These are phyloP conservation scores for Picochlorum sp. DNA, from an alignment of 139 green algal species.

Conservation along the genomic window DNA sequence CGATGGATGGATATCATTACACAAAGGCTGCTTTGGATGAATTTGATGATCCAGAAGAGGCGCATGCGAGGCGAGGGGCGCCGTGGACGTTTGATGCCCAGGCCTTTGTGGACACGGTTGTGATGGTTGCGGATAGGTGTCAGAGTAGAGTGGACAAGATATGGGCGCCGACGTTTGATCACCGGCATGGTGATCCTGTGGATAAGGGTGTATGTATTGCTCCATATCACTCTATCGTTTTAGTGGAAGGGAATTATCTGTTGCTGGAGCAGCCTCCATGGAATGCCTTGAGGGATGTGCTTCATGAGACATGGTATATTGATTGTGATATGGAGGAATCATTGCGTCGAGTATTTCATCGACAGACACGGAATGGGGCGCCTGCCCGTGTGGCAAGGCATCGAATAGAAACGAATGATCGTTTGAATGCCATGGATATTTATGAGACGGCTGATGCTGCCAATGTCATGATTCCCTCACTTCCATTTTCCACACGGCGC, in stretches of 20 bases:
- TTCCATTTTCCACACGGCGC: not conserved
- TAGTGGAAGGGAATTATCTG: conserved; percentile 87
- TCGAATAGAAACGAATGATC: conserved; percentile 62
- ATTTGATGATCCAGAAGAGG: conserved; percentile 57
- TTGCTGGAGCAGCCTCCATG: conserved; percentile 55
- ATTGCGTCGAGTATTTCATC: conserved; percentile 48
- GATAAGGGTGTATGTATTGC: conserved; percentile 44
- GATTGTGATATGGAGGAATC: conserved; percentile 49
- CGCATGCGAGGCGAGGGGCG: conserved; percentile 53
- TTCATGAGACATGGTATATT: conserved; percentile 71
- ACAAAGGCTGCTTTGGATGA: conserved; percentile 66
- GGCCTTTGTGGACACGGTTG: conserved; percentile 46
- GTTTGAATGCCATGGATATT: conserved; percentile 61
- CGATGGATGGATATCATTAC: conserved; percentile 83
- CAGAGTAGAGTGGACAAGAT: not conserved
- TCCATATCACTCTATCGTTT: conserved; percentile 37
- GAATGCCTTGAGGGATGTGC: conserved; percentile 30
- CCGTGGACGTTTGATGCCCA: conserved; percentile 78
- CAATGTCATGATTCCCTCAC: conserved; percentile 13
- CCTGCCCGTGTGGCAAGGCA: conserved; percentile 27
- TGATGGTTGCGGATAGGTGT: conserved; percentile 7
- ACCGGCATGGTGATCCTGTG: conserved; percentile 65
- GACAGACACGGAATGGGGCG: conserved; percentile 38
- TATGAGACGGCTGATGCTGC: conserved; percentile 9
- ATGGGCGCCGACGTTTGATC: conserved; percentile 73